Percentiles rank a stretch among this genome's conserved stretches.
Evolutionary conservation across 2,329 filamentous ascomycete species (phyloP).

Genomic region (Pseudogymnoascus sp.): DNA sequence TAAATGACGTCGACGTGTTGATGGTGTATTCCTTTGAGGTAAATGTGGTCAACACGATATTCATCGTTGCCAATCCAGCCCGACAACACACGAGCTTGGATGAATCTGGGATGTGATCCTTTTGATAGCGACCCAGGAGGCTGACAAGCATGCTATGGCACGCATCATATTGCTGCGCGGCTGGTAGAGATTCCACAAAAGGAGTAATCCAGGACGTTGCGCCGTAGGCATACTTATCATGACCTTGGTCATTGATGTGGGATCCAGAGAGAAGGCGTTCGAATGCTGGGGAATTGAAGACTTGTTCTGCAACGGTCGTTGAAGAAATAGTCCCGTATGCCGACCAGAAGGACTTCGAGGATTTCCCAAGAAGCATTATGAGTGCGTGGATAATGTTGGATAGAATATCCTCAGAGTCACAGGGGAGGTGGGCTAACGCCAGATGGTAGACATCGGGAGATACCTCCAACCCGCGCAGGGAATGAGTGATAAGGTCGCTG

Average conservation of each 20-base stretch:
- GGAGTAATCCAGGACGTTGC: constrained; percentile 72
- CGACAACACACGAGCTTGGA: constrained; percentile 57
- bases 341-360: constrained; percentile 79
- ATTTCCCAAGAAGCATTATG: constrained; percentile 64
- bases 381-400: constrained; percentile 65
- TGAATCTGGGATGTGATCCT: constrained; percentile 46
- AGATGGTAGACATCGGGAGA: constrained; percentile 65
- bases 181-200: constrained; percentile 71
- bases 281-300: constrained; percentile 68
- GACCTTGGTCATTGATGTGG: constrained; percentile 45
- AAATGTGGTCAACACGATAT: constrained; percentile 52
- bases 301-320: constrained; percentile 73
- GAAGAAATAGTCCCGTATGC: constrained; percentile 76
- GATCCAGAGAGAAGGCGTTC: constrained; percentile 56
- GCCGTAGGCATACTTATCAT: constrained; percentile 52
- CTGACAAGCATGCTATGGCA: constrained; percentile 73
- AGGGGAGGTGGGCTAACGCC: constrained; percentile 49
- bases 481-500: constrained; percentile 68
- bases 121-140: constrained; percentile 61
- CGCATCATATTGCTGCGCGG: constrained; percentile 69
- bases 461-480: constrained; percentile 71
- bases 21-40: constrained; percentile 44
- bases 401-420: constrained; percentile 51
- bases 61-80: constrained; percentile 57
- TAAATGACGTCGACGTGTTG: constrained; percentile 46